A percentile compares a stretch with the other conserved stretches of the same genome.
phyloP scores from a whole-genome alignment of 2,329 filamentous ascomycete species.

The Pseudogymnoascus sp. region DNA sequence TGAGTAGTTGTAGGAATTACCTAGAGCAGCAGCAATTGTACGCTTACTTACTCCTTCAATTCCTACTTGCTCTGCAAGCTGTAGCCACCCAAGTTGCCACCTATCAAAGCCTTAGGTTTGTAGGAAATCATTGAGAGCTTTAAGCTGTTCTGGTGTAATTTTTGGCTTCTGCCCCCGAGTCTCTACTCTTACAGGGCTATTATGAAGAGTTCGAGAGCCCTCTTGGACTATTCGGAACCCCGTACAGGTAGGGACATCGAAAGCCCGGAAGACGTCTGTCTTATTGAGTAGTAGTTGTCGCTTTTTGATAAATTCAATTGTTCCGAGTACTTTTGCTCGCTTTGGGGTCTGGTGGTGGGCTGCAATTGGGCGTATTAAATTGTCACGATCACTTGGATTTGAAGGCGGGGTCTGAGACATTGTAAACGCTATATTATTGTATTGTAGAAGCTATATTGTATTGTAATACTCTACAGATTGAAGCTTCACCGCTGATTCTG shows the following conservation, averaged over 20 bases:
- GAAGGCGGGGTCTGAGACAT: no score
- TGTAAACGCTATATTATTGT: no score
- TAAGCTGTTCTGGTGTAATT: background rate
- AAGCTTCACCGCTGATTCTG: no score
- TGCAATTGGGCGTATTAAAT: no score
- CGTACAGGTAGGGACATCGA: background rate
- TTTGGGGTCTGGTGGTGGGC: no score
- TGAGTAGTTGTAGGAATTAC: background rate
- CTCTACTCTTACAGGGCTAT: background rate
- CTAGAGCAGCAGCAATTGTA: background rate
- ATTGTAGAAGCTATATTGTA: no score
- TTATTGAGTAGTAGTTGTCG: background rate
- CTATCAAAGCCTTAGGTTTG: background rate
- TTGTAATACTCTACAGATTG: no score
- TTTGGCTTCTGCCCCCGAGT: no score
- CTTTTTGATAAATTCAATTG: no score
- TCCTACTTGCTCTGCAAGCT: background rate
- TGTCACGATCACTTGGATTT: no score
- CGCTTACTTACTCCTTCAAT: background rate
- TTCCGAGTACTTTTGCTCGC: no score
- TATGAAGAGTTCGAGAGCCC: background rate
- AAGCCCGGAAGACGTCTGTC: background rate
- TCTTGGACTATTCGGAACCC: background rate
- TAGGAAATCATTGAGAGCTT: background rate
- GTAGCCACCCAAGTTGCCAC: background rate